Evolutionary conservation across 106 monocot genomes (phyloP), one percentile per base, ranked within the genome.

Genomic region (Dendrobium officinale): DNA sequence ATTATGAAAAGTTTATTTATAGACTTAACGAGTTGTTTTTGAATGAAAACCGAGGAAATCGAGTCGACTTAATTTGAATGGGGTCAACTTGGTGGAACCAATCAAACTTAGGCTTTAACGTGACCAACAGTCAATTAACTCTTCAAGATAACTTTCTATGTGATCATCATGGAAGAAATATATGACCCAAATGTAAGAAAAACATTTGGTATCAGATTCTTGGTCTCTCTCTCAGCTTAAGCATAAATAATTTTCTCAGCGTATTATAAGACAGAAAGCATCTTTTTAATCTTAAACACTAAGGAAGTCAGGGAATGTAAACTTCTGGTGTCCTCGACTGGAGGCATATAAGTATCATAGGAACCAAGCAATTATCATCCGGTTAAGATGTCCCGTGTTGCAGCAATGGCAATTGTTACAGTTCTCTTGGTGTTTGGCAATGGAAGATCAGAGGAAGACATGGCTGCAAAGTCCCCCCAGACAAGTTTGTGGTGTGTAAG

Each of bases 401-500:
- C 24, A 26, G 76, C 76, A 22, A 49, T 76, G 76, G 49, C 27
- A 0, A 76, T 49, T 48, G 6, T 76, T 27, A 15, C 73, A 37
- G 26, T 84, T 44, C 19, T 84, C n/a, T 73, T 42, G 22, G 9
- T 42, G 72, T 31, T 42, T 43, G 73, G 67, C 24, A 41, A 45
- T 16, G 77, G 41, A 20, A 33, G 43, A 73, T 73, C 58, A 27
- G 82, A 80, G 75, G 80, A 77, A 17, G 19, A 49, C 31, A 13
- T 29, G 45, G 77, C 51, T 22, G 72, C 77, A 17, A 31, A 51
- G 49, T 77, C 80, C 13, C 85, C 85, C 19, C 81, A 85, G 77
- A 55, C 66, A 0, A 84, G 83, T 49, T 41, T 79, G 61, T 44
- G 83, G 16, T 91, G 90, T 81, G 48, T 82, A 42, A 86, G 86